These are phyloP conservation scores for Fagus sylvatica DNA, from an alignment of 306 rosid species.

Conservation along the genomic window DNA sequence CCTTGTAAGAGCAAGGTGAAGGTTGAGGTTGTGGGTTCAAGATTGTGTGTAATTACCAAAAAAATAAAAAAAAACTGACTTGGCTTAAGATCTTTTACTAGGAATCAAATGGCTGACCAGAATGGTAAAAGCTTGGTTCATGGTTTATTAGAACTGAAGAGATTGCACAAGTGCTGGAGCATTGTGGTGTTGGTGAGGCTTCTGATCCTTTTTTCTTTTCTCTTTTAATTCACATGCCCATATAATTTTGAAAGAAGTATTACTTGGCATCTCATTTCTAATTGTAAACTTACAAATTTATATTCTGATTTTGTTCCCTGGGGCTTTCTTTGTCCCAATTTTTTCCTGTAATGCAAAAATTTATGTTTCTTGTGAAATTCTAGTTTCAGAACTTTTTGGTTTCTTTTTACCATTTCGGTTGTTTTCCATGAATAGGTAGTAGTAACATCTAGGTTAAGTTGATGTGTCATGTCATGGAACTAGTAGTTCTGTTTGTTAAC, in stretches of 20 bases:
- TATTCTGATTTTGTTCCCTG: neutral
- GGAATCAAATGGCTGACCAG: constrained; percentile 60
- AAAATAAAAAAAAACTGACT: neutral
- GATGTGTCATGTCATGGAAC: constrained; percentile 25
- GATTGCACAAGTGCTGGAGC: constrained; percentile 68
- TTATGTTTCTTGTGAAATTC: neutral
- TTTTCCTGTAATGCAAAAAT: neutral
- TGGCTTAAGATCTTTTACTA: constrained; percentile 32
- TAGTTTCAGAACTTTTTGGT: neutral
- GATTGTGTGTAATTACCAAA: neutral
- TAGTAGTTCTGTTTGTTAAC: constrained; percentile 24
- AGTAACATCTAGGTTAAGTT: constrained; percentile 12
- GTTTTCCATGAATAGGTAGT: neutral
- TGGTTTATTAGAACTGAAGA: constrained; percentile 55
- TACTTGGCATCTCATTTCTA: neutral
- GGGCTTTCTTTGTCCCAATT: neutral
- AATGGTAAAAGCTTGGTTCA: constrained; percentile 45
- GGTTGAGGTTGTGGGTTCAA: too few relatives aligned
- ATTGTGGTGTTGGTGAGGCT: constrained; percentile 62
- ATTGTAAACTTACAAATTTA: neutral
- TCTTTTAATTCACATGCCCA: neutral
- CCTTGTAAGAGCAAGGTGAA: too few relatives aligned
- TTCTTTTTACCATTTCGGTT: neutral
- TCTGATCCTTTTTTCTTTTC: constrained; percentile 12
- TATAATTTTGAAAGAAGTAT: neutral